Percentiles rank a stretch among this genome's conserved stretches.
Conservation (phyloP, 2,329 filamentous ascomycete species). For the Ustilaginoidea virens region DNA sequence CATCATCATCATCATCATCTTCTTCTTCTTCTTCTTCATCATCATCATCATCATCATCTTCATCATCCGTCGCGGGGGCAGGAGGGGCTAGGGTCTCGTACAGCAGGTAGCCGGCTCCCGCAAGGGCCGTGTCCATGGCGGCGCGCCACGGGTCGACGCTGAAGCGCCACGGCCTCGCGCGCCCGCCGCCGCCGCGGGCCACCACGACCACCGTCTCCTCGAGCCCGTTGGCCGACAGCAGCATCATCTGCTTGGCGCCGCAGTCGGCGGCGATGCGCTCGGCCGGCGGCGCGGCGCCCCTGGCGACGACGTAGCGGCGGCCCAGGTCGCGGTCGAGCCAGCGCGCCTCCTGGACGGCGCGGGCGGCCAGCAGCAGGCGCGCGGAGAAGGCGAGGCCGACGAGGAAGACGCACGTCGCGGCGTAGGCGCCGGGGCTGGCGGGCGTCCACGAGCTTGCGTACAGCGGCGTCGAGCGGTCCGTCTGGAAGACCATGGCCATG, state of each 20-base stretch:
- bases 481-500: conserved; percentile 48
- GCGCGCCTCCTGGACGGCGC: conserved; percentile 42
- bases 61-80: too few relatives aligned
- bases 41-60: not conserved
- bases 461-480: conserved; percentile 29
- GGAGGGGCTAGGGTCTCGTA: conserved; percentile 33
- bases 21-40: too few relatives aligned
- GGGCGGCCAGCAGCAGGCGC: conserved; percentile 57
- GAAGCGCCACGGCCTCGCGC: conserved; percentile 58
- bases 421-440: conserved; percentile 52
- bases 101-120: conserved; percentile 74
- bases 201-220: conserved; percentile 71
- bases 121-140: conserved; percentile 51
- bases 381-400: conserved; percentile 57
- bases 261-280: conserved; percentile 43
- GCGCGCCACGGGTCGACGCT: conserved; percentile 66
- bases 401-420: conserved; percentile 83
- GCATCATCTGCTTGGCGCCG: conserved; percentile 47
- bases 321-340: conserved; percentile 60
- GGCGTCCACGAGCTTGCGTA: conserved; percentile 62
- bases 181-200: conserved; percentile 32
- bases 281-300: conserved; percentile 43
- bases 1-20: too few relatives aligned
- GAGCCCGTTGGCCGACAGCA: conserved; percentile 59
- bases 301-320: conserved; percentile 62